Evolutionary conservation across 352 stramenopile genomes (phyloP).

Genomic region (Pythium apleroticum): DNA sequence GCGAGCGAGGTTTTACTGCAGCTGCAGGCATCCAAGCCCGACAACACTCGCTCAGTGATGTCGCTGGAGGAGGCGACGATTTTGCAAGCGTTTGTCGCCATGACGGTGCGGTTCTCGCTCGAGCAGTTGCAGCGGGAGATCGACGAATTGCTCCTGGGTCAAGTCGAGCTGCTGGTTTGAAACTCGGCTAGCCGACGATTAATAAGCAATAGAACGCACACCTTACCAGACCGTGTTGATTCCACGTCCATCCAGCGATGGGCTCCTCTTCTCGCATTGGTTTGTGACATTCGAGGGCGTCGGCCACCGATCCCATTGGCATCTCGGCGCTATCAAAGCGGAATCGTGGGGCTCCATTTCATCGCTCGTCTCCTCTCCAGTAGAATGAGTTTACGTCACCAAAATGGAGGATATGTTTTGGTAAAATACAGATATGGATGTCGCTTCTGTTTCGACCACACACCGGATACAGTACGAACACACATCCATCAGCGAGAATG

Average conservation of each 20-base stretch:
- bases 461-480: background rate
- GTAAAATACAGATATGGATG: background rate
- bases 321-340: too few relatives aligned
- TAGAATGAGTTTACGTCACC: too few relatives aligned
- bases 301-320: too few relatives aligned
- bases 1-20: slow-evolving; percentile 3
- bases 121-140: slow-evolving; percentile 17
- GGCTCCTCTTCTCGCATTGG: too few relatives aligned
- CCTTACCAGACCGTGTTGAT: too few relatives aligned
- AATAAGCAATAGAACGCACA: too few relatives aligned
- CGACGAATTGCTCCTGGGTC: slow-evolving; percentile 8
- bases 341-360: too few relatives aligned
- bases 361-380: too few relatives aligned
- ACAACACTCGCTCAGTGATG: background rate
- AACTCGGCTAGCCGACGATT: too few relatives aligned
- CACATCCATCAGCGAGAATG: too few relatives aligned
- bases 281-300: too few relatives aligned
- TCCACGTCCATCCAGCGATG: too few relatives aligned
- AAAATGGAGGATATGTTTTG: slow-evolving; percentile 21
- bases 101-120: slow-evolving; percentile 8
- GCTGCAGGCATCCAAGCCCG: slow-evolving; percentile 2
- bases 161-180: background rate
- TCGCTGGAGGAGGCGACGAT: background rate
- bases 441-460: background rate
- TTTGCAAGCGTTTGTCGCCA: slow-evolving; percentile 7